Evolutionary conservation across 2,329 filamentous ascomycete genomes (phyloP).

Genomic region (Stachybotrys chartarum): DNA sequence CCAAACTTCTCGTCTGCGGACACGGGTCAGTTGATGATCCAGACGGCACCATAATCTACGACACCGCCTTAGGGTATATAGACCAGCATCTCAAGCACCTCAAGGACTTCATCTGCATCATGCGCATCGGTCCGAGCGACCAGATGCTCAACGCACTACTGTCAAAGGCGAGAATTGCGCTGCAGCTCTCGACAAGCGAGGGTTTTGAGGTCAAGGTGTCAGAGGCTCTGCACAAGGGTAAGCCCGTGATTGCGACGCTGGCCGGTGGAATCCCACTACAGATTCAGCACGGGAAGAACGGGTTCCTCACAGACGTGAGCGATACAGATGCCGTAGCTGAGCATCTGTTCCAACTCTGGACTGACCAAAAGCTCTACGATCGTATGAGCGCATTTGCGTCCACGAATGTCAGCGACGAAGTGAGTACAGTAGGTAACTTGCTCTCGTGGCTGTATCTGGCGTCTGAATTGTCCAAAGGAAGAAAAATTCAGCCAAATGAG

Average conservation of each 20-base stretch:
- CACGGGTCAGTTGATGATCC: constrained; percentile 79
- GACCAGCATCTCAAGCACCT: constrained; percentile 55
- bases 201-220: constrained; percentile 85
- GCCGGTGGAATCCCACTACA: constrained; percentile 79
- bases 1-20: constrained; percentile 43
- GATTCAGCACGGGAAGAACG: constrained; percentile 62
- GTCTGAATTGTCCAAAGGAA: constrained; percentile 52
- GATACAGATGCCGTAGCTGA: constrained; percentile 63
- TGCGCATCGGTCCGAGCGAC: constrained; percentile 73
- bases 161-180: constrained; percentile 62
- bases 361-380: constrained; percentile 55
- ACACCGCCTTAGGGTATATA: constrained; percentile 62
- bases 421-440: constrained; percentile 73
- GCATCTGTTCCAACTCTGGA: constrained; percentile 60
- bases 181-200: constrained; percentile 75
- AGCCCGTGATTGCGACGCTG: constrained; percentile 67
- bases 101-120: constrained; percentile 60
- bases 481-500: constrained; percentile 50
- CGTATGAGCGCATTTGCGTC: constrained; percentile 59
- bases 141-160: constrained; percentile 73
- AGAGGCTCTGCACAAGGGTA: constrained; percentile 72
- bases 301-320: constrained; percentile 65
- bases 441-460: constrained; percentile 71
- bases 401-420: constrained; percentile 68
- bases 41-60: constrained; percentile 64